phyloP scores from a whole-genome alignment of 257 asterid genomes.

The Solanum megistacrolobum region DNA sequence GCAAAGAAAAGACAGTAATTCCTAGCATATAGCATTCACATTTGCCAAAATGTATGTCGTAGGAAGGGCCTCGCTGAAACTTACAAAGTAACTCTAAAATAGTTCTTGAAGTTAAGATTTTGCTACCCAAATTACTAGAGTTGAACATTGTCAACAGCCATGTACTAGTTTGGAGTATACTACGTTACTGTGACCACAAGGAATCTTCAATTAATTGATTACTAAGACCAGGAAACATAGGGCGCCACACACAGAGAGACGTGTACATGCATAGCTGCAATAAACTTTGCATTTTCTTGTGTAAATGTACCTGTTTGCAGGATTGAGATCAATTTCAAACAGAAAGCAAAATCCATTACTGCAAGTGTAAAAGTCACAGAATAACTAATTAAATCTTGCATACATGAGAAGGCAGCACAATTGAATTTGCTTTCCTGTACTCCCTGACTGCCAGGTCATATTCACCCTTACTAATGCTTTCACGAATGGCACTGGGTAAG shows the following conservation, averaged over 20 bases:
- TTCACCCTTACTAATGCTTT: conserved; percentile 89
- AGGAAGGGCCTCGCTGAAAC: background rate
- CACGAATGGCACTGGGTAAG: conserved; percentile 96
- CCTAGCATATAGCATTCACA: background rate
- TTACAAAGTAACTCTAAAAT: background rate
- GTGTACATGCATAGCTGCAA: background rate
- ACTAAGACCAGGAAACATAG: background rate
- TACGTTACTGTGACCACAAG: background rate
- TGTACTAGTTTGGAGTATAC: background rate
- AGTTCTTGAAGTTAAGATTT: background rate
- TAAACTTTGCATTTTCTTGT: background rate
- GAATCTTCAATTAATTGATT: background rate
- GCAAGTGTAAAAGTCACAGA: background rate
- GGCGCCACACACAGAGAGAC: background rate
- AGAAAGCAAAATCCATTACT: background rate
- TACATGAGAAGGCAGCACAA: conserved; percentile 98
- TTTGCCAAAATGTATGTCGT: background rate
- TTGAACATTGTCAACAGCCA: background rate
- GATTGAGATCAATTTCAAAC: background rate
- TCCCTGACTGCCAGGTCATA: conserved; percentile 98
- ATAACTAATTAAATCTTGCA: background rate
- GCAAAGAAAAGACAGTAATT: background rate
- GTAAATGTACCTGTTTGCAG: background rate
- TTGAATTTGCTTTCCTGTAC: conserved; percentile 96
- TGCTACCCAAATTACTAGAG: background rate